Evolutionary conservation across 345 rosid species (phyloP).

Genomic region (Orychophragmus violaceus): DNA sequence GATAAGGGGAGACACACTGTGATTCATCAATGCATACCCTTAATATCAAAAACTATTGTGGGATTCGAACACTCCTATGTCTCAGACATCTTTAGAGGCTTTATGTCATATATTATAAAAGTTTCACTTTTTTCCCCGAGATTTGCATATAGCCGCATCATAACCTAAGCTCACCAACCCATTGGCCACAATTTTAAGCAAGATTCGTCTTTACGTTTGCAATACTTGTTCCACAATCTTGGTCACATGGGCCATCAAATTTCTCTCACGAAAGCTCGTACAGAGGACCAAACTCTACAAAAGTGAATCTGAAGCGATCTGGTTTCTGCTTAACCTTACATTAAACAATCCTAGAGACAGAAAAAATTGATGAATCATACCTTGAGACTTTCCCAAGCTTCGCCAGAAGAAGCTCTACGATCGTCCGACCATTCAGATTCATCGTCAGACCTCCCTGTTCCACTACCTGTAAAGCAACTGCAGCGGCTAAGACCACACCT

Average conservation of each 20-base stretch:
- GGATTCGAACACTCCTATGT: constrained; percentile 7
- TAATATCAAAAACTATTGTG: constrained; percentile 10
- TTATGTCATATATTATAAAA: neutral
- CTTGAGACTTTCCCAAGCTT: constrained; percentile 59
- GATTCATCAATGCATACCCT: constrained; percentile 18
- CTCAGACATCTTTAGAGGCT: constrained; percentile 12
- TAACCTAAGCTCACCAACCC: too few species aligned
- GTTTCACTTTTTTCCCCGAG: constrained; percentile 64
- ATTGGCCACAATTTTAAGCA: too few species aligned
- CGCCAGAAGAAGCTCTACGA: constrained; percentile 31
- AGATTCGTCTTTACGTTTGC: too few species aligned
- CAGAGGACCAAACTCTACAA: too few species aligned
- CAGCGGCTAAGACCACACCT: constrained; percentile 48
- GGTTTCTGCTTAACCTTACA: neutral
- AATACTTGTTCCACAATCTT: too few species aligned
- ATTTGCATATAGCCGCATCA: constrained; percentile 69
- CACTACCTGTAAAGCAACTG: constrained; percentile 52
- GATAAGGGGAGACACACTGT: neutral
- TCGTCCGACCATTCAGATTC: constrained; percentile 46
- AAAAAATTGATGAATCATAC: constrained; percentile 17
- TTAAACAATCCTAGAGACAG: neutral
- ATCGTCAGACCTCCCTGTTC: constrained; percentile 66
- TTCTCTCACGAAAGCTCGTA: constrained; percentile 41
- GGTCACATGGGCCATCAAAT: too few species aligned
- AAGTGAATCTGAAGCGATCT: constrained; percentile 6